These are phyloP conservation scores for Globisporangium viniferum DNA, from an alignment of 352 stramenopile genomes.

Conservation along the genomic window DNA sequence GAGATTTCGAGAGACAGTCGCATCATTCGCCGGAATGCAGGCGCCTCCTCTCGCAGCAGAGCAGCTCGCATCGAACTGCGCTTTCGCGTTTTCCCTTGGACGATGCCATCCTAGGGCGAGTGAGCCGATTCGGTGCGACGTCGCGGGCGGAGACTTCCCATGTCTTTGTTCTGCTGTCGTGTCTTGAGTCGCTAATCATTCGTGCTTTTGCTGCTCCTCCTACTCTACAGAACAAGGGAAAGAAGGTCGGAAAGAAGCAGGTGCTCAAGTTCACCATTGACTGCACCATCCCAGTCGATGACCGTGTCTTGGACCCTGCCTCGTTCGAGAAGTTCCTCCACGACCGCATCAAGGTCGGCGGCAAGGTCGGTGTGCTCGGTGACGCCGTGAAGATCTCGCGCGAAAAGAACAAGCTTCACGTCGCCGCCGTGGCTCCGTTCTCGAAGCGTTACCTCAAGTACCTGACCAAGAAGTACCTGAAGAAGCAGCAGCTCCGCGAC, in stretches of 20 bases:
- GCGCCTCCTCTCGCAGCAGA: constrained; percentile 2
- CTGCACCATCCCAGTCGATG: constrained; percentile 96
- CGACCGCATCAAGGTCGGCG: constrained; percentile 99
- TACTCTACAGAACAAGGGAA: constrained; percentile 59
- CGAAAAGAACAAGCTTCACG: constrained; percentile 96
- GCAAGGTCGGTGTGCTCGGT: constrained; percentile 96
- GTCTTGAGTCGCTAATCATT: constrained; percentile 11
- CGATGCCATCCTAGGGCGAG: neutral
- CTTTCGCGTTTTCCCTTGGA: neutral
- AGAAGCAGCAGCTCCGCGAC: constrained; percentile 99
- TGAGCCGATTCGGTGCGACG: constrained; percentile 7
- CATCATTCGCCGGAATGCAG: constrained; percentile 5
- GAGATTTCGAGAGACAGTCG: neutral
- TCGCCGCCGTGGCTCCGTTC: constrained; percentile 94
- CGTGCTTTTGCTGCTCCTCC: neutral
- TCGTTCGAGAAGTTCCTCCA: constrained; percentile 99
- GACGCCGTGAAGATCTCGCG: constrained; percentile 94
- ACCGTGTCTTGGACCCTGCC: constrained; percentile 98
- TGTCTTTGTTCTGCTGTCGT: neutral
- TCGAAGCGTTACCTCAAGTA: constrained; percentile 99
- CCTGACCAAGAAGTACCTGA: constrained; percentile 99
- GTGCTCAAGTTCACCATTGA: constrained; percentile 93
- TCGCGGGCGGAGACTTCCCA: neutral
- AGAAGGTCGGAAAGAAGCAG: constrained; percentile 90
- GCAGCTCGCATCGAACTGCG: neutral